Conservation (phyloP, 139 green algal species). For the Chlorella sp. region DNA sequence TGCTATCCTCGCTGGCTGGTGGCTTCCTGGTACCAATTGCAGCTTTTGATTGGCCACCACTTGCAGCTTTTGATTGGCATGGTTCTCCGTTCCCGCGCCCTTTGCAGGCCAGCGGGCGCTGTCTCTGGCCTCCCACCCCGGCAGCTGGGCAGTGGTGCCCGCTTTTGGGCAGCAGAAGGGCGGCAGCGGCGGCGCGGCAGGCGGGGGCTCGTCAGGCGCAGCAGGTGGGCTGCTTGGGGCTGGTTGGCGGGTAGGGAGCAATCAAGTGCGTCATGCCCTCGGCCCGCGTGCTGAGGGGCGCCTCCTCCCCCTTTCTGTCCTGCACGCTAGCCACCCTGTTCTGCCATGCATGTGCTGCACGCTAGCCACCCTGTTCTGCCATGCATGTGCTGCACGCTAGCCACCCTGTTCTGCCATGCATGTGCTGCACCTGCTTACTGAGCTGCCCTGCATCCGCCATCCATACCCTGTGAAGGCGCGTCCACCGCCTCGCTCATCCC, state of each 20-base stretch:
- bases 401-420: background rate
- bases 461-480: background rate
- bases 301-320: background rate
- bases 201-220: background rate
- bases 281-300: no score
- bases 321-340: background rate
- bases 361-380: background rate
- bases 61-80: background rate
- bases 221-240: background rate
- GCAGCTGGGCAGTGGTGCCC: constrained; percentile 34
- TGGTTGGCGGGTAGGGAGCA: no score
- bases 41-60: background rate
- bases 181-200: background rate
- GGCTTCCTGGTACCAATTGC: background rate
- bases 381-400: background rate
- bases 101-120: constrained; percentile 52
- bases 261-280: background rate
- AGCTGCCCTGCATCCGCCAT: background rate
- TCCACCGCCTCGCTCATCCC: constrained; percentile 26
- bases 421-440: background rate
- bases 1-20: no score
- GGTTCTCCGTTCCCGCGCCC: background rate
- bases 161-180: constrained; percentile 12
- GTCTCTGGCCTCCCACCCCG: constrained; percentile 22
- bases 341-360: background rate